These are phyloP conservation scores for Neonectria ditissima DNA, from an alignment of 2,329 filamentous ascomycete species.

Conservation along the genomic window DNA sequence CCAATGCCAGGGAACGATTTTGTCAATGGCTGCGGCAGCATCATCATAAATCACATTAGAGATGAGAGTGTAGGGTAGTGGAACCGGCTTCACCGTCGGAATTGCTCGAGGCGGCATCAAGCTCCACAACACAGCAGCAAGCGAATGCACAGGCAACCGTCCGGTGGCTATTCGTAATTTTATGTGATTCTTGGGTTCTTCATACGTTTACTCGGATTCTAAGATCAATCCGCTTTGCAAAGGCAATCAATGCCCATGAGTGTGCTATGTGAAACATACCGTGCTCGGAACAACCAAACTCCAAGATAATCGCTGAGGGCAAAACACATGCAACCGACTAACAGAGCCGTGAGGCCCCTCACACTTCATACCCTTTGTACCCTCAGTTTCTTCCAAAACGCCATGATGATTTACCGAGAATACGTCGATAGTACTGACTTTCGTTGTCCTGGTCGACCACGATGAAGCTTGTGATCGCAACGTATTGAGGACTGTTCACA, in stretches of 20 bases:
- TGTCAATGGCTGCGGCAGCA: conserved; percentile 32
- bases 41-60: conserved; percentile 21
- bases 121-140: conserved; percentile 1
- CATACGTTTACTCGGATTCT: neutral
- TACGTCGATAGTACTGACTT: conserved; percentile 4
- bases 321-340: neutral
- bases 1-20: neutral
- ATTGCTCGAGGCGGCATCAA: conserved; percentile 20
- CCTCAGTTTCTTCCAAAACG: conserved; percentile 19
- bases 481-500: conserved; percentile 13
- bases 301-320: neutral
- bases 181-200: no score
- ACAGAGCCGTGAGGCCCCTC: neutral
- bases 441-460: conserved; percentile 13
- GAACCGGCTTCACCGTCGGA: conserved; percentile 10
- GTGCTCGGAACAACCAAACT: neutral
- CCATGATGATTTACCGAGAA: conserved; percentile 23
- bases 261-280: neutral
- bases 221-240: neutral
- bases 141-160: neutral
- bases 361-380: neutral
- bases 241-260: no score
- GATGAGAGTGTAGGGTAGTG: conserved; percentile 20
- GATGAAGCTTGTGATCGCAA: conserved; percentile 32
- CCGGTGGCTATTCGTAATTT: neutral